Evolutionary conservation across 164 flowering plant species (phyloP).

Genomic region (Macadamia tetraphylla): DNA sequence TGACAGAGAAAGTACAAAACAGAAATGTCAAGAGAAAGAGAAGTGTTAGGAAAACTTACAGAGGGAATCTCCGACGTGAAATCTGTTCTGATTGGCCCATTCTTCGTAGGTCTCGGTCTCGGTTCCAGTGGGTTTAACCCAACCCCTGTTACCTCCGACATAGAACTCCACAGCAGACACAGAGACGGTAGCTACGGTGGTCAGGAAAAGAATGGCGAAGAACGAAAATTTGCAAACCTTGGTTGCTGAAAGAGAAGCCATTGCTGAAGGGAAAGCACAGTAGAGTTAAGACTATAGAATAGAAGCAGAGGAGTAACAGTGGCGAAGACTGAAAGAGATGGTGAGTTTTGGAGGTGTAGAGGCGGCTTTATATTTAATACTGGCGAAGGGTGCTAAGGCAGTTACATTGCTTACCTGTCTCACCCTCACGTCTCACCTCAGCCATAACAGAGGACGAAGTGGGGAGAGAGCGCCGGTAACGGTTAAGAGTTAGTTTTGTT

Average conservation of each 20-base stretch:
- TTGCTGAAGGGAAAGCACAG: neutral
- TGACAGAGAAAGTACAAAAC: neutral
- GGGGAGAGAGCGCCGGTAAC: too few species aligned
- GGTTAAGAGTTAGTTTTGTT: too few species aligned
- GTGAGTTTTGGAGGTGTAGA: too few species aligned
- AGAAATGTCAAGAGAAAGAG: neutral
- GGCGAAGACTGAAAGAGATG: too few species aligned
- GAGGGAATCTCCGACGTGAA: constrained; percentile 53
- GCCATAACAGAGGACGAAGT: too few species aligned
- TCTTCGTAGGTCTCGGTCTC: constrained; percentile 36
- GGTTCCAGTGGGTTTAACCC: constrained; percentile 41
- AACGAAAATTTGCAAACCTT: constrained; percentile 5
- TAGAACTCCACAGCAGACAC: constrained; percentile 20
- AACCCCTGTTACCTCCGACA: constrained; percentile 49
- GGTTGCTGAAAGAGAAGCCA: constrained; percentile 18
- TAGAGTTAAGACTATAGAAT: too few species aligned
- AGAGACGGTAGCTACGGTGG: constrained; percentile 15
- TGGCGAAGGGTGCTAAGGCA: too few species aligned
- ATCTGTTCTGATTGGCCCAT: constrained; percentile 52
- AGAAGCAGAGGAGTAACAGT: too few species aligned
- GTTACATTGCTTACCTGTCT: too few species aligned
- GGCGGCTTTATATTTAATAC: too few species aligned
- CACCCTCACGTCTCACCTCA: too few species aligned
- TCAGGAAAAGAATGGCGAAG: constrained; percentile 1
- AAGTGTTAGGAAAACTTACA: constrained; percentile 29